A percentile compares a stretch with the other conserved stretches of the same genome.
Conservation (phyloP, 2,329 filamentous ascomycete genomes). For the Fonsecaea multimorphosa region DNA sequence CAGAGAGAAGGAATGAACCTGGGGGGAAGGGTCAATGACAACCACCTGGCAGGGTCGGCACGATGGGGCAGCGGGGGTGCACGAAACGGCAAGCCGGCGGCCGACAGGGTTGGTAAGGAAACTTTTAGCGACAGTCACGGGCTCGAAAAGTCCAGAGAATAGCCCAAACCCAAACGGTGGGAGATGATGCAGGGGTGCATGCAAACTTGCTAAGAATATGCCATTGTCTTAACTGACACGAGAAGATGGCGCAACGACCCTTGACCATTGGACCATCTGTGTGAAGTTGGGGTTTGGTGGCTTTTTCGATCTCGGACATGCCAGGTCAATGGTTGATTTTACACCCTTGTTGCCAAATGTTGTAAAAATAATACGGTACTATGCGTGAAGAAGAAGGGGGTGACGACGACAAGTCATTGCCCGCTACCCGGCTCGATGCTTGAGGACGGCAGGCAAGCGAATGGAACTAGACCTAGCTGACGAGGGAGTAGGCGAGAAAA, state of each 20-base stretch:
- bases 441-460: neutral
- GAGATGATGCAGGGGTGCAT: constrained; percentile 15
- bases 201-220: constrained; percentile 14
- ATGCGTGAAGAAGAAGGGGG: neutral
- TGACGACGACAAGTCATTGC: neutral
- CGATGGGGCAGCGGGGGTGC: neutral
- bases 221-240: constrained; percentile 3
- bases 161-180: constrained; percentile 3
- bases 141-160: neutral
- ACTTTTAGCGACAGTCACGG: neutral
- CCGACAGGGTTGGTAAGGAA: constrained; percentile 6
- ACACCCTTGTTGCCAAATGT: neutral
- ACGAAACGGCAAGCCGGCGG: neutral
- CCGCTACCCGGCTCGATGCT: neutral
- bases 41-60: constrained; percentile 9
- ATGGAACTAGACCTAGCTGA: neutral
- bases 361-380: neutral
- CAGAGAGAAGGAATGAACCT: constrained; percentile 1
- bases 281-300: constrained; percentile 1
- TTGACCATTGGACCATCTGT: neutral
- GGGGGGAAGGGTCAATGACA: constrained; percentile 4
- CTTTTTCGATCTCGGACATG: neutral
- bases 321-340: neutral
- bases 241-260: constrained; percentile 15
- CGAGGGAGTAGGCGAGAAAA: neutral